Percentiles rank a stretch among this genome's conserved stretches.
These are phyloP conservation scores for Trypanosoma vivax DNA, from an alignment of 208 protist genomes.

Conservation along the genomic window DNA sequence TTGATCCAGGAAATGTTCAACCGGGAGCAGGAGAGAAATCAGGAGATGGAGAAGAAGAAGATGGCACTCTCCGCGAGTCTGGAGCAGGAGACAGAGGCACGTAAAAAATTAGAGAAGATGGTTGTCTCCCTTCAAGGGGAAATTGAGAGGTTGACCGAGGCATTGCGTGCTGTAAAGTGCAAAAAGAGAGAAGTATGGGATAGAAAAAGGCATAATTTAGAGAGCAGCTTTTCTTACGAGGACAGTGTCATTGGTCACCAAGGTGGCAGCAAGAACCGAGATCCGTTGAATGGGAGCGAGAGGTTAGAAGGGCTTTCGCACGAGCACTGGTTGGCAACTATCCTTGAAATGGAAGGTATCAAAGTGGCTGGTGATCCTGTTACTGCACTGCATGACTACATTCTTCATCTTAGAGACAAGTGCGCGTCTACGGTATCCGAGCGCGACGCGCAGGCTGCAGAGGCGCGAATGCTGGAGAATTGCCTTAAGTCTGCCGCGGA, in stretches of 20 bases:
- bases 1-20: slow-evolving; percentile 14
- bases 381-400: neutral
- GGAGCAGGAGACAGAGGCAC: neutral
- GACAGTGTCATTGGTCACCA: too few relatives aligned
- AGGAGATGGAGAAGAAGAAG: slow-evolving; percentile 1
- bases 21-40: slow-evolving; percentile 8
- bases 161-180: neutral
- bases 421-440: slow-evolving; percentile 7
- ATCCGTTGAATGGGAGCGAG: too few relatives aligned
- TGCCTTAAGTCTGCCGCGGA: slow-evolving; percentile 21
- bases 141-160: neutral
- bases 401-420: neutral
- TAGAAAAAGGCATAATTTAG: too few relatives aligned
- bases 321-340: slow-evolving; percentile 7
- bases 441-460: slow-evolving; percentile 16
- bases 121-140: slow-evolving; percentile 7
- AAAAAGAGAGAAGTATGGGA: neutral
- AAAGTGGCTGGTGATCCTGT: neutral
- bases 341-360: slow-evolving; percentile 11
- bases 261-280: too few relatives aligned
- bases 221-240: too few relatives aligned
- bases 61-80: neutral
- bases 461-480: slow-evolving; percentile 22
- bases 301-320: neutral
- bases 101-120: slow-evolving; percentile 7